Evolutionary conservation across 192 early-diverging fungal species (phyloP).

Genomic region (Coemansia sp.): DNA sequence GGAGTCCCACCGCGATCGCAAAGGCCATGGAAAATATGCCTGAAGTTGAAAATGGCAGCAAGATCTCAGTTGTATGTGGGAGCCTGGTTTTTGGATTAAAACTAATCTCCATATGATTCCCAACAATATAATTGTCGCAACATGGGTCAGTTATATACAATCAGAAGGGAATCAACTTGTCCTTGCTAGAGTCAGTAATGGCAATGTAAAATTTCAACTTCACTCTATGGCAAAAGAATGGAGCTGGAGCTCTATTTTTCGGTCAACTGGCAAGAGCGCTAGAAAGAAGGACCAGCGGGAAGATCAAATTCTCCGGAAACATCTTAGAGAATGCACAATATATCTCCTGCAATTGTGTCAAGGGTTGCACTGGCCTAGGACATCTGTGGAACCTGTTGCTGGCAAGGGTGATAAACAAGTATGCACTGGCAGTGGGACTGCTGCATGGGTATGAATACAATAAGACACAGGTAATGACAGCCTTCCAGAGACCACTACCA

Average conservation of each 20-base stretch:
- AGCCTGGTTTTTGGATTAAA: too few relatives aligned
- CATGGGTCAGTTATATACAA: too few relatives aligned
- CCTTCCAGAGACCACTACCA: neutral
- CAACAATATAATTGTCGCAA: too few relatives aligned
- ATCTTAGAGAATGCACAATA: neutral
- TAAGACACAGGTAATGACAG: neutral
- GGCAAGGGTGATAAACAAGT: neutral
- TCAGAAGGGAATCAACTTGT: neutral
- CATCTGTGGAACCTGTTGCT: neutral
- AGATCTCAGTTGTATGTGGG: too few relatives aligned
- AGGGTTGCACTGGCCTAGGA: neutral
- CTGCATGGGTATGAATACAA: neutral
- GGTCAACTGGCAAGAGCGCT: neutral
- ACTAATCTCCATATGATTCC: too few relatives aligned
- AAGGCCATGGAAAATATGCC: too few relatives aligned
- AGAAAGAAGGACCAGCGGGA: neutral
- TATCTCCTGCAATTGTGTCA: neutral
- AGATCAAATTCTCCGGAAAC: neutral
- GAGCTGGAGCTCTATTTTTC: neutral
- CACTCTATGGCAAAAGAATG: neutral
- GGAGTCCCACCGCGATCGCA: too few relatives aligned
- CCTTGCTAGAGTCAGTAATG: neutral
- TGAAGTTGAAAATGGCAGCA: too few relatives aligned
- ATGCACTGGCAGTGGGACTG: neutral
- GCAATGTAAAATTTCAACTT: neutral